phyloP scores from a whole-genome alignment of 495 filamentous ascomycete species.

The Penicillium atrosanguineum region DNA sequence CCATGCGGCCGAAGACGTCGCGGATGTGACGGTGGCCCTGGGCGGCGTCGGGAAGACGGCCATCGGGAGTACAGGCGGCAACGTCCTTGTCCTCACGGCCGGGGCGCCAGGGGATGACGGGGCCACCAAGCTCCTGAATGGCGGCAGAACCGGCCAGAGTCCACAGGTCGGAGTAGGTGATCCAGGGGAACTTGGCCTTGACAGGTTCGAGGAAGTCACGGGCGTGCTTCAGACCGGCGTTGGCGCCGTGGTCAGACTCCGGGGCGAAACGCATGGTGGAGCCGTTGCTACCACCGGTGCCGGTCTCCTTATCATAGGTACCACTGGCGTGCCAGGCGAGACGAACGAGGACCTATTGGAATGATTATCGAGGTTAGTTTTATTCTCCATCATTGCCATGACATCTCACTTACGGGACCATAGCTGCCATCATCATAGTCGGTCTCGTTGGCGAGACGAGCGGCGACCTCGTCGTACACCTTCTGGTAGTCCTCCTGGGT shows the following conservation, averaged over 20 bases:
- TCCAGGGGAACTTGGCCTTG: conserved; percentile 91
- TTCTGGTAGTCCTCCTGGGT: conserved; percentile 89
- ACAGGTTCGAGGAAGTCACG: conserved; percentile 91
- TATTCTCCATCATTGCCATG: neutral
- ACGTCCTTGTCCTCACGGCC: conserved; percentile 81
- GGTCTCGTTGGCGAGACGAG: conserved; percentile 76
- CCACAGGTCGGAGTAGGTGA: conserved; percentile 94
- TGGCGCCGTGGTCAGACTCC: conserved; percentile 89
- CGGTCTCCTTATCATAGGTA: conserved; percentile 85
- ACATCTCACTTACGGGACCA: conserved; percentile 61
- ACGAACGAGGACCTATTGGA: conserved; percentile 61
- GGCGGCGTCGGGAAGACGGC: conserved; percentile 86
- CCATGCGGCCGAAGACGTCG: conserved; percentile 94
- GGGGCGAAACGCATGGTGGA: conserved; percentile 97
- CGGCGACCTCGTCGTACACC: conserved; percentile 88
- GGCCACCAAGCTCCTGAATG: conserved; percentile 94
- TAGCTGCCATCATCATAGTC: conserved; percentile 98
- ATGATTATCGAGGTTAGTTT: neutral
- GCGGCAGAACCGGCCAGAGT: conserved; percentile 82
- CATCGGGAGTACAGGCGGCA: conserved; percentile 88
- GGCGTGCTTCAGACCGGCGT: conserved; percentile 83
- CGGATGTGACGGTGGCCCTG: conserved; percentile 83
- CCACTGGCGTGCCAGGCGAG: conserved; percentile 87
- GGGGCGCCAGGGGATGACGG: conserved; percentile 83
- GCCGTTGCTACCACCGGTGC: conserved; percentile 92